phyloP scores from a whole-genome alignment of 2,329 filamentous ascomycete species.

The Neonectria ditissima region DNA sequence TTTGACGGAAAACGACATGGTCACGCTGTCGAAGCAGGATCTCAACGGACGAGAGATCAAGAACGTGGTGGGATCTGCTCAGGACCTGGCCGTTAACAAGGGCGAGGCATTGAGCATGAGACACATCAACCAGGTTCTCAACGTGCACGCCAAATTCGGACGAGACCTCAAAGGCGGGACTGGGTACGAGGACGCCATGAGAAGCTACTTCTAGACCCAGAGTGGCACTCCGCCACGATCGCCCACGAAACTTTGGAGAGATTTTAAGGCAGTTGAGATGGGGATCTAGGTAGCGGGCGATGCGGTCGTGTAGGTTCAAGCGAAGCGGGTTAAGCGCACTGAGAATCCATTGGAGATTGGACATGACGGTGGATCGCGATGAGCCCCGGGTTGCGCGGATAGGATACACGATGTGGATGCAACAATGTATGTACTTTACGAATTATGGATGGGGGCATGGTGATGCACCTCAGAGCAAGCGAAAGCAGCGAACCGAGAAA shows the following conservation, averaged over 20 bases:
- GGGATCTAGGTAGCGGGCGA: not conserved
- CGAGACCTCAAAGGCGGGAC: slow-evolving; percentile 83
- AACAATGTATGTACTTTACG: not conserved
- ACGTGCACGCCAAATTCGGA: slow-evolving; percentile 85
- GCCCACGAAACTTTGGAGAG: not conserved
- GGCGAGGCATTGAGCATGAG: slow-evolving; percentile 77
- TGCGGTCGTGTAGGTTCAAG: not conserved
- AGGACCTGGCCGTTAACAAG: slow-evolving; percentile 84
- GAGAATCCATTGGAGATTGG: not conserved
- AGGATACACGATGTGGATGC: slow-evolving; percentile 11
- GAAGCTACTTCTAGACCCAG: slow-evolving; percentile 73
- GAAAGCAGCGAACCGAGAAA: not conserved
- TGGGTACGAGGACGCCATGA: slow-evolving; percentile 86
- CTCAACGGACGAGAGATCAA: slow-evolving; percentile 80
- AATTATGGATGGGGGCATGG: not conserved
- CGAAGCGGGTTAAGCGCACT: slow-evolving; percentile 7
- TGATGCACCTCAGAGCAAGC: not conserved
- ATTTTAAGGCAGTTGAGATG: not conserved
- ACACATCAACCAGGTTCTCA: slow-evolving; percentile 85
- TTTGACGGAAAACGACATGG: slow-evolving; percentile 76
- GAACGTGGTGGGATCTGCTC: slow-evolving; percentile 85
- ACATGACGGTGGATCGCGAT: slow-evolving; percentile 5
- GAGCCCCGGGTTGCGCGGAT: not conserved
- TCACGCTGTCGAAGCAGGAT: slow-evolving; percentile 73
- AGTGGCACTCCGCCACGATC: not conserved